These are phyloP conservation scores for Potentilla sterilis DNA, from an alignment of 306 rosid genomes.

Conservation along the genomic window DNA sequence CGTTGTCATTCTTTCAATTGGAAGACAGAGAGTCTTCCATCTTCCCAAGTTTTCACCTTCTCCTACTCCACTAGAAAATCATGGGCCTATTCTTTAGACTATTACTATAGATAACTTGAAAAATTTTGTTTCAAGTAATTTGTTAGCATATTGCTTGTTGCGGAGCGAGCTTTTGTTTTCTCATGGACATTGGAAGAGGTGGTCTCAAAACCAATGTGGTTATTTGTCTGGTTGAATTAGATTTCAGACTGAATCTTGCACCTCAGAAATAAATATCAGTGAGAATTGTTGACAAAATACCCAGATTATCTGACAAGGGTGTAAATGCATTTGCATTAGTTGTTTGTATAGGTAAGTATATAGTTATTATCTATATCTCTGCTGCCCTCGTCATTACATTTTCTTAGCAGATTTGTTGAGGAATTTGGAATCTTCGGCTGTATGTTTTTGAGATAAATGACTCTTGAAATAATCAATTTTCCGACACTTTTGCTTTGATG, in stretches of 20 bases:
- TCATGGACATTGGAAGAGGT: background rate
- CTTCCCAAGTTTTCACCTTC: background rate
- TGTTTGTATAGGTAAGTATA: background rate
- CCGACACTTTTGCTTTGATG: conserved; percentile 30
- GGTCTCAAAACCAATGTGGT: background rate
- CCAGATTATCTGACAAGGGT: background rate
- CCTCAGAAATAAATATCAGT: background rate
- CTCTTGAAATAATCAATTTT: background rate
- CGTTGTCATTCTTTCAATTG: background rate
- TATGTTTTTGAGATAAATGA: background rate
- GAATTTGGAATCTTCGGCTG: background rate
- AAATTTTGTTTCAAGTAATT: background rate
- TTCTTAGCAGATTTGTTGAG: background rate
- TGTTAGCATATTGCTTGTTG: background rate
- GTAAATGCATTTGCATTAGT: background rate
- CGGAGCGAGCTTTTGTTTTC: background rate
- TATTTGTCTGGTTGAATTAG: background rate
- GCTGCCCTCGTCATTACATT: background rate
- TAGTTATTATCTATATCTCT: background rate
- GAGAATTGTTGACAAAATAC: background rate
- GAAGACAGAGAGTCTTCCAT: background rate
- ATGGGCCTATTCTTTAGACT: background rate
- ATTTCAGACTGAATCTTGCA: background rate
- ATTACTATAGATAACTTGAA: background rate
- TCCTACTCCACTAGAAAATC: background rate